phyloP scores from a whole-genome alignment of 2,329 filamentous ascomycete species.

The Scolecobasidium constrictum region DNA sequence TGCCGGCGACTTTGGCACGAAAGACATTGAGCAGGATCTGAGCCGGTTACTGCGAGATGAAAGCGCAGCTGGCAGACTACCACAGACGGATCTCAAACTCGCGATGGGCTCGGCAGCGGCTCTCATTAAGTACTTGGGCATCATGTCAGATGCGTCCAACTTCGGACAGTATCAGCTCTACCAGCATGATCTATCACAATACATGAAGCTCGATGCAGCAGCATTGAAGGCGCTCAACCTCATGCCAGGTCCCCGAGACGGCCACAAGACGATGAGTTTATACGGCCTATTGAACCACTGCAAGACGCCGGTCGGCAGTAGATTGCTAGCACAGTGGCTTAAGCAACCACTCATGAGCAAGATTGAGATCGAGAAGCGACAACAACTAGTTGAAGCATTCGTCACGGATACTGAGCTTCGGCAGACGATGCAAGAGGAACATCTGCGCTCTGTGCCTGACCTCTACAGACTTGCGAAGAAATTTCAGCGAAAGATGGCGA shows the following conservation, averaged over 20 bases:
- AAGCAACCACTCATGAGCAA: slow-evolving; percentile 95
- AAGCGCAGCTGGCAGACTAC: slow-evolving; percentile 61
- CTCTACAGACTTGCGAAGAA: slow-evolving; percentile 88
- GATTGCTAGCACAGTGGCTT: slow-evolving; percentile 87
- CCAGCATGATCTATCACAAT: slow-evolving; percentile 91
- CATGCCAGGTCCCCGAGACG: slow-evolving; percentile 91
- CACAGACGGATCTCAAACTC: slow-evolving; percentile 85
- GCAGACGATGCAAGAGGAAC: slow-evolving; percentile 94
- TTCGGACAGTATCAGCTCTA: slow-evolving; percentile 97
- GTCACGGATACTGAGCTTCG: slow-evolving; percentile 84
- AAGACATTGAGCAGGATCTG: slow-evolving; percentile 93
- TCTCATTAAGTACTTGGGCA: slow-evolving; percentile 85
- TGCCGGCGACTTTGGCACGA: slow-evolving; percentile 66
- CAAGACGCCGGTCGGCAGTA: slow-evolving; percentile 88
- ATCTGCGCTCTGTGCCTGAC: slow-evolving; percentile 85
- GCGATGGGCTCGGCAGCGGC: slow-evolving; percentile 93
- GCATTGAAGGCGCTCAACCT: slow-evolving; percentile 90
- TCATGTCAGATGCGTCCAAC: slow-evolving; percentile 84
- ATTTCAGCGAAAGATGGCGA: slow-evolving; percentile 85
- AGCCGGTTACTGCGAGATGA: slow-evolving; percentile 82
- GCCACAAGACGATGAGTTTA: slow-evolving; percentile 94
- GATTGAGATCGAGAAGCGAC: slow-evolving; percentile 77
- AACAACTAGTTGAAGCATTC: slow-evolving; percentile 92
- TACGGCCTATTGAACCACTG: slow-evolving; percentile 93
- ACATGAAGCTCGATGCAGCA: slow-evolving; percentile 95